Evolutionary conservation across 768 basidiomycete genomes (phyloP), one percentile per base, ranked within the genome.

Genomic region (Dioszegia aurantiaca): DNA sequence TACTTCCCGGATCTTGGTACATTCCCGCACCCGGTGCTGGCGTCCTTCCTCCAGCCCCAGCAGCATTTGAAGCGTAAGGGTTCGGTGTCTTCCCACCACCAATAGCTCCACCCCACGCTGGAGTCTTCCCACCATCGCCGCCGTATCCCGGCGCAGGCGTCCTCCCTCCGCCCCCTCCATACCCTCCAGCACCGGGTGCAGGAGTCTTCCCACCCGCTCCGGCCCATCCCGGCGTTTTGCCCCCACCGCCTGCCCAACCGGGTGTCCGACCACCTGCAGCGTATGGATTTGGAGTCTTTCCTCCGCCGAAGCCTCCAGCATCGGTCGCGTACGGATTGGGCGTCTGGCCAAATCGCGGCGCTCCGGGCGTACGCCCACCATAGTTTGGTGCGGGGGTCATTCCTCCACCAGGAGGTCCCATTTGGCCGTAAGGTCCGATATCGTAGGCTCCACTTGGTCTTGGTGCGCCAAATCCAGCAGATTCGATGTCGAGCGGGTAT

Each of bases 281-380:
- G 17, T 44, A 55, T 37, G 61, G 60, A 62, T 85, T 84, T 8
- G 85, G 85, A 2, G 85, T 86, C 43, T 67, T 66, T 36, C 72
- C 72, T 16, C 72, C 72, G 11, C 58, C 61, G 12, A 45, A 56
- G 8, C 30, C 42, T 8, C 46, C 46, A 14, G 48, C 48, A 40
- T 62, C 64, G 36, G 47, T 44, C 12, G 79, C 80, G 56, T 88
- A 86, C 0, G 87, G 86, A 72, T 88, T 89, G 3, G 88, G 87
- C 2, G 88, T 88, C 55, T 83, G 78, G 27, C 84, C 82, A 40
- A 79, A 78, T 8, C 81, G 81, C 82, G n/a, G n/a, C n/a, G 65
- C 67, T 10, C 79, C 83, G 58, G 78, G 77, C 21, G 77, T 78
- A 46, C 68, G 60, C 19, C 76, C 77, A 16, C 69, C 75, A 36